A percentile compares a stretch with the other conserved stretches of the same genome.
phyloP scores from a whole-genome alignment of 306 rosid species.

The Rosa rugosa region DNA sequence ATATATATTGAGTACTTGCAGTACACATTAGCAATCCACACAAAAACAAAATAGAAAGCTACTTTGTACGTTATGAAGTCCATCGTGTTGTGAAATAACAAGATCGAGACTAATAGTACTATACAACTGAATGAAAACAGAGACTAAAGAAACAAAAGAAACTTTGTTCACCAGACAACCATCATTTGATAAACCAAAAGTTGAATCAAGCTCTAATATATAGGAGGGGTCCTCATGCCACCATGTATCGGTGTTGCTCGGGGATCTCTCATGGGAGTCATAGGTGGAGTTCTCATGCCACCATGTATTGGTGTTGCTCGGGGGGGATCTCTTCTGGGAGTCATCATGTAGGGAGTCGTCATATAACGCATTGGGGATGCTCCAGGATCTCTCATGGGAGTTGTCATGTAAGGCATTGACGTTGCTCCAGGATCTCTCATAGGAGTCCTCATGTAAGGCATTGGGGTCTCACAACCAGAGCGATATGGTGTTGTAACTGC shows the following conservation, averaged over 20 bases:
- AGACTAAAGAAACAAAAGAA: not conserved
- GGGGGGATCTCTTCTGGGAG: not conserved
- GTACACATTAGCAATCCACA: not conserved
- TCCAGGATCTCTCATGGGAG: not conserved
- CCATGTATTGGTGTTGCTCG: not conserved
- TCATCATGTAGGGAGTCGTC: not conserved
- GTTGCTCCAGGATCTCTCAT: not conserved
- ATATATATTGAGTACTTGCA: too few relatives aligned
- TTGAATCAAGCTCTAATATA: not conserved
- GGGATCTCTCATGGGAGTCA: constrained; percentile 2
- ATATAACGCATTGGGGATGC: not conserved
- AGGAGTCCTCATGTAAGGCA: not conserved
- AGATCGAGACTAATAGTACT: not conserved
- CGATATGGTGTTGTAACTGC: not conserved
- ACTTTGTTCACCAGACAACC: not conserved
- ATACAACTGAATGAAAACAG: not conserved
- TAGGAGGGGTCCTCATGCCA: not conserved
- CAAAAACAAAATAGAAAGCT: not conserved
- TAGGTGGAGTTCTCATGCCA: not conserved
- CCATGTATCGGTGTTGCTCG: not conserved
- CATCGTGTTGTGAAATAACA: not conserved
- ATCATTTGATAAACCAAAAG: not conserved
- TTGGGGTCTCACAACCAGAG: constrained; percentile 7
- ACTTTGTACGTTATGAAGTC: not conserved
- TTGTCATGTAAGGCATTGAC: not conserved